phyloP scores from a whole-genome alignment of 805 yeast species.

The Nakazawaea anatomiae region DNA sequence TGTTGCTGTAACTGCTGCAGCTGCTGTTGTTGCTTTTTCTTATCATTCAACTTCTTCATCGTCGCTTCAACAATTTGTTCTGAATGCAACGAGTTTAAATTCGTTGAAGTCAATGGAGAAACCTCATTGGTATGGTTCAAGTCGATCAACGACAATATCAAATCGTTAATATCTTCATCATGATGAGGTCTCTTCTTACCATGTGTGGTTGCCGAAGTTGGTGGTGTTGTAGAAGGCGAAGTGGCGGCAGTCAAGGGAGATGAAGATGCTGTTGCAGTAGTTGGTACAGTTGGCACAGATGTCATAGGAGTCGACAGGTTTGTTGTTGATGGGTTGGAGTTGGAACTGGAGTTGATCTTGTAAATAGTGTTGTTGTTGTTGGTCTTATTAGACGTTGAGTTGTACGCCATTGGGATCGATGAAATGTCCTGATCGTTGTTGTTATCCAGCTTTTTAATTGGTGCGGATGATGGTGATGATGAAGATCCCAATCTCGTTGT shows the following conservation, averaged over 20 bases:
- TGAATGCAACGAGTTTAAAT: constrained; percentile 3
- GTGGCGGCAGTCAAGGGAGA: constrained; percentile 6
- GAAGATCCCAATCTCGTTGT: not conserved
- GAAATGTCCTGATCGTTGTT: not conserved
- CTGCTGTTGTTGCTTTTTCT: constrained; percentile 1
- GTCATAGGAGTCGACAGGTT: constrained; percentile 5
- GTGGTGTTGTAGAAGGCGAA: not conserved
- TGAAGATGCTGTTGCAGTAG: not conserved
- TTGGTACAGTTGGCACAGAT: not conserved
- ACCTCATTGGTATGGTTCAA: constrained; percentile 20
- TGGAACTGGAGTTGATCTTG: constrained; percentile 3
- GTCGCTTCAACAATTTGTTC: constrained; percentile 3
- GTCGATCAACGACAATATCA: constrained; percentile 27
- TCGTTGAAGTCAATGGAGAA: constrained; percentile 8
- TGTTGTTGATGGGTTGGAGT: not conserved
- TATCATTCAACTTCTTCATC: constrained; percentile 3
- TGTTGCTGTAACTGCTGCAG: not conserved
- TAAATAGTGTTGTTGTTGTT: constrained; percentile 10
- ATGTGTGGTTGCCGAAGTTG: constrained; percentile 2
- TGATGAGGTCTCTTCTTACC: constrained; percentile 21
- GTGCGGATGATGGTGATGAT: not conserved
- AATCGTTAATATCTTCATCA: constrained; percentile 29
- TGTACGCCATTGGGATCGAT: constrained; percentile 4
- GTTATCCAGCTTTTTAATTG: not conserved
- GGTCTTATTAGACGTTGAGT: constrained; percentile 6